Conservation (phyloP, 306 rosid genomes). For the Cicer arietinum region DNA sequence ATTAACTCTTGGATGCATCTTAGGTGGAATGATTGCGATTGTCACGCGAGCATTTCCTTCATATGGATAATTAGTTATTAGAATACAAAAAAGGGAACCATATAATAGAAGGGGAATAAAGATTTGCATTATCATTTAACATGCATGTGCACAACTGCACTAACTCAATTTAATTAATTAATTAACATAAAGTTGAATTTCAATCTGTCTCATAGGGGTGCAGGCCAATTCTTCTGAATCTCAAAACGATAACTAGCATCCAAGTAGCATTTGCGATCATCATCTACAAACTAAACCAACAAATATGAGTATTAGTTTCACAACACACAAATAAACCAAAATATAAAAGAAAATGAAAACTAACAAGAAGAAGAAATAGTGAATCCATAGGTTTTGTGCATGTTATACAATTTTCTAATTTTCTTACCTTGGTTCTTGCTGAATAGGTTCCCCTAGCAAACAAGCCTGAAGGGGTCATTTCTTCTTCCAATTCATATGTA, state of each 20-base stretch:
- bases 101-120: constrained; percentile 2
- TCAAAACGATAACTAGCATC: constrained; percentile 79
- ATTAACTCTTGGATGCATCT: constrained; percentile 33
- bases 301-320: constrained; percentile 8
- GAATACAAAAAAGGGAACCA: constrained; percentile 34
- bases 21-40: constrained; percentile 38
- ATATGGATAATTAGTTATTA: constrained; percentile 24
- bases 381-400: constrained; percentile 35
- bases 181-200: constrained; percentile 45
- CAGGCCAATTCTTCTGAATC: constrained; percentile 84
- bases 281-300: constrained; percentile 78
- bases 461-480: constrained; percentile 78
- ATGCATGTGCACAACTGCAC: constrained; percentile 48
- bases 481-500: constrained; percentile 73
- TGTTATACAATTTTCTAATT: background rate
- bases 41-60: constrained; percentile 40
- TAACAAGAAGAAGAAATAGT: background rate
- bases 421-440: constrained; percentile 79
- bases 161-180: constrained; percentile 34
- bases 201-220: constrained; percentile 49
- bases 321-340: background rate
- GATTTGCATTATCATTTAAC: constrained; percentile 16
- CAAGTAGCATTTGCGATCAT: constrained; percentile 87
- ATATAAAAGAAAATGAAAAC: background rate
- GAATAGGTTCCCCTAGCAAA: constrained; percentile 85